Evolutionary conservation across 2,329 filamentous ascomycete species (phyloP).

Genomic region (Pseudopyrenochaeta lycopersici): DNA sequence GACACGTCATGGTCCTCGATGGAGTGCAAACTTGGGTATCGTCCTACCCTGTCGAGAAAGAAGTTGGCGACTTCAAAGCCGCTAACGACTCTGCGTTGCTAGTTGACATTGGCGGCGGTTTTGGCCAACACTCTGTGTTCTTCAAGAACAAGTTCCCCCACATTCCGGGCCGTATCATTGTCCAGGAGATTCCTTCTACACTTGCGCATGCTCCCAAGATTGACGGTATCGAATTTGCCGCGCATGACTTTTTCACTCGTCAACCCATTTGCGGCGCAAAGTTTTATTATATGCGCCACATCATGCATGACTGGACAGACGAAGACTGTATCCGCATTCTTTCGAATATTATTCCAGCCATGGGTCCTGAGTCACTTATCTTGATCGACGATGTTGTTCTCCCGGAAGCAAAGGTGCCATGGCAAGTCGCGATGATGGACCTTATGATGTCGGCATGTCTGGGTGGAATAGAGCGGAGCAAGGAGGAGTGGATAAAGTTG

Average conservation of each 20-base stretch:
- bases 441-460: slow-evolving; percentile 35
- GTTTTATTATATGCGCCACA: slow-evolving; percentile 43
- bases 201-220: slow-evolving; percentile 19
- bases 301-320: slow-evolving; percentile 47
- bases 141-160: slow-evolving; percentile 29
- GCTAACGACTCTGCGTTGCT: slow-evolving; percentile 26
- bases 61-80: slow-evolving; percentile 23
- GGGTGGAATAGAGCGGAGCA: slow-evolving; percentile 37
- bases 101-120: slow-evolving; percentile 45
- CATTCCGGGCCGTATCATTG: slow-evolving; percentile 26
- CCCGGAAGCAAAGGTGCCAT: slow-evolving; percentile 38
- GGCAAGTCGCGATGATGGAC: slow-evolving; percentile 41
- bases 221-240: slow-evolving; percentile 37
- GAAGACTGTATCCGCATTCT: slow-evolving; percentile 39
- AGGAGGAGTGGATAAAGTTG: slow-evolving; percentile 25
- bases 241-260: slow-evolving; percentile 44
- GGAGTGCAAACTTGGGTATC: slow-evolving; percentile 27
- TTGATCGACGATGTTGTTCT: slow-evolving; percentile 45
- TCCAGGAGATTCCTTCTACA: slow-evolving; percentile 38
- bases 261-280: slow-evolving; percentile 41
- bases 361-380: slow-evolving; percentile 38
- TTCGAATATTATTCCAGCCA: slow-evolving; percentile 29
- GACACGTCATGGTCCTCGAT: slow-evolving; percentile 39
- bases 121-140: slow-evolving; percentile 34
- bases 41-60: slow-evolving; percentile 27